phyloP scores from a whole-genome alignment of 2,329 filamentous ascomycete species.

The Arthroderma sp. region DNA sequence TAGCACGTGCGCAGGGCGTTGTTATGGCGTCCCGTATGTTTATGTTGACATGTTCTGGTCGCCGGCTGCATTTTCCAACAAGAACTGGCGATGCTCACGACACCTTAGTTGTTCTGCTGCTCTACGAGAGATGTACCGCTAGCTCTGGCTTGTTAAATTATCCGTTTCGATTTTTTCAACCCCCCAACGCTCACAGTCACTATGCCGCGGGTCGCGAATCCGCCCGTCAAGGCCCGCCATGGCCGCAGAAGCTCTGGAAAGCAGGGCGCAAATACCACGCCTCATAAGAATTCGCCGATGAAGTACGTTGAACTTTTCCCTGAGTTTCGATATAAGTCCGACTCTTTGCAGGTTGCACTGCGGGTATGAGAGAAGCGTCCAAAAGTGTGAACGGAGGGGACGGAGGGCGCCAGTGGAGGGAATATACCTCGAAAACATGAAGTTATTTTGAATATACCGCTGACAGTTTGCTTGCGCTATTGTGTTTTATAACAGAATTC shows the following conservation, averaged over 20 bases:
- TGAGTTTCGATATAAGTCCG: background rate
- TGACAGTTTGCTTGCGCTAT: background rate
- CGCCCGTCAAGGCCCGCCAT: conserved; percentile 27
- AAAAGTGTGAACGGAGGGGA: background rate
- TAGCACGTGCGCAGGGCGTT: conserved; percentile 14
- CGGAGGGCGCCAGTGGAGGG: background rate
- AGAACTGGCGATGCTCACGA: too few species aligned
- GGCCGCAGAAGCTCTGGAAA: conserved; percentile 28
- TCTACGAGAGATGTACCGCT: background rate
- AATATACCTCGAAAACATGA: background rate
- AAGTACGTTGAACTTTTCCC: conserved; percentile 28
- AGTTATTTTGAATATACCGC: background rate
- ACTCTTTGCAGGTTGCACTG: too few species aligned
- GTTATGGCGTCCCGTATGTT: conserved; percentile 23
- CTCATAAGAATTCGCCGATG: conserved; percentile 39
- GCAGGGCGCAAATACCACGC: conserved; percentile 30
- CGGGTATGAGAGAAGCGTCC: too few species aligned
- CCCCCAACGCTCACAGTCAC: conserved; percentile 9
- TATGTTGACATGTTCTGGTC: conserved; percentile 19
- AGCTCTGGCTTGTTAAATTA: conserved; percentile 12
- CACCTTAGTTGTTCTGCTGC: too few species aligned
- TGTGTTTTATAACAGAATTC: conserved; percentile 49
- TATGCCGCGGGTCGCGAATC: conserved; percentile 46
- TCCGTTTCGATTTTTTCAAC: conserved; percentile 11
- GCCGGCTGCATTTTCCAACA: too few species aligned